Evolutionary conservation across 805 yeast genomes (phyloP), one percentile per base, ranked within the genome.

Genomic region (Metschnikowia proteae): DNA sequence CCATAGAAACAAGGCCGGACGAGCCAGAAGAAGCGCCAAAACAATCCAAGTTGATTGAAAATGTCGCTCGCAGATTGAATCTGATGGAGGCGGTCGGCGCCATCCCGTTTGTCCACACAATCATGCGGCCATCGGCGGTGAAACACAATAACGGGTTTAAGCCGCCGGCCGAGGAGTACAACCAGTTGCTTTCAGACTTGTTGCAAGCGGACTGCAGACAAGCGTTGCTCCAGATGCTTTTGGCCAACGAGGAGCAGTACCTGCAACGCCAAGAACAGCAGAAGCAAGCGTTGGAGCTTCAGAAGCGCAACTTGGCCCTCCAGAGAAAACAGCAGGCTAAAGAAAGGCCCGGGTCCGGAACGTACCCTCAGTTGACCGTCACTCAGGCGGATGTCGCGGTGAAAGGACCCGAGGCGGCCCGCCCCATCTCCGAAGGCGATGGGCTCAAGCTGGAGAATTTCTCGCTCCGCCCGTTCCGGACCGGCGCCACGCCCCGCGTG

Each of bases 401-500:
- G 10, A 39, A 39, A 6, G 29, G 22, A 10, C 4, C 27, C 10
- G 43, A 39, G 7, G 17, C 33, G 26, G 43, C 27, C 13, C n/a
- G 8, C 27, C 28, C 31, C 6, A 23, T 10, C 17, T 29, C 34
- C 8, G 43, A 39, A 22, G 17, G 6, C 11, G 44, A 41, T 6
- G 29, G 26, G 6, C 30, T 41, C 17, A 42, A 56, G 50, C 37
- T 25, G 32, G 76, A 67, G 3, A 65, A 57, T 38, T 72, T 73
- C 51, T 54, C 72, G 3, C 62, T 71, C 46, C 57, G 78, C 40
- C 77, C 77, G 3, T 73, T 73, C 50, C 61, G 70, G 45, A 73
- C 78, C 1, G 66, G 65, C 17, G 54, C 63, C 1, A 71, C 76
- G 1, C 78, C 78, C 3, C 53, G 60, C 22, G 71, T 75, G 0